Base-by-base conservation (phyloP, 2,329 filamentous ascomycete genomes). In the Stromatinia cepivora region DNA sequence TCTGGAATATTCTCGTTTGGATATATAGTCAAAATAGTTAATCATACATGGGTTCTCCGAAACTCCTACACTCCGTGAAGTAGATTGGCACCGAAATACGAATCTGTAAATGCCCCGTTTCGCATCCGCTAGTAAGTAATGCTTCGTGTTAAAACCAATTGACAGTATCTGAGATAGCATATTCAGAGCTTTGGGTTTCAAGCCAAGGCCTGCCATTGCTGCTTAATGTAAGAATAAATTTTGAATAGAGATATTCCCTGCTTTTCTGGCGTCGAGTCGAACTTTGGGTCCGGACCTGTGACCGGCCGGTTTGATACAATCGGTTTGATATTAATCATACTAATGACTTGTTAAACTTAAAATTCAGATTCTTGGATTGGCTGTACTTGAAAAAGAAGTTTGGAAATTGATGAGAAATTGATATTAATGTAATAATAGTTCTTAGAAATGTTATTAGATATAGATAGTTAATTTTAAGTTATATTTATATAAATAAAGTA, bases 41-140 rank as follows among this genome's bases (percentile, higher is more conserved):
- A 63, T 63, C 46, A 52, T 39, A 50, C 46, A 20, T 52, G 46
- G 61, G 22, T 52, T 63, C n/a, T 52, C 46, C 31, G 31, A 52
- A 52, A 34, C 31, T 52, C 61, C 61, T 52, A 28, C 6, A 63
- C 59, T 63, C 59, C 59, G 46, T 25, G 17, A 28, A 57, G 54
- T 36, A 15, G 31, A 50, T 63, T 50, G 22, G 31, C 22, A 50
- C 25, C 22, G 22, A 50, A 63, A 25, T n/a, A 4, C 22, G 9
- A 50, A n/a, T 50, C 25, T 25, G 11, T 31, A 54, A 34, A 34
- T 22, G 28, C 28, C 28, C 34, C 34, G 8, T 34, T 1, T 54
- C 52, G 28, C 28, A 25, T 28, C n/a, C 20, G 28, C 34, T 34
- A 34, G 34, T 34, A 34, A 11, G 9, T 8, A 54, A 54, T 25